A percentile compares a stretch with the other conserved stretches of the same genome.
Conservation (phyloP, 2,329 filamentous ascomycete genomes). For the Aspergillus spinulosporus region DNA sequence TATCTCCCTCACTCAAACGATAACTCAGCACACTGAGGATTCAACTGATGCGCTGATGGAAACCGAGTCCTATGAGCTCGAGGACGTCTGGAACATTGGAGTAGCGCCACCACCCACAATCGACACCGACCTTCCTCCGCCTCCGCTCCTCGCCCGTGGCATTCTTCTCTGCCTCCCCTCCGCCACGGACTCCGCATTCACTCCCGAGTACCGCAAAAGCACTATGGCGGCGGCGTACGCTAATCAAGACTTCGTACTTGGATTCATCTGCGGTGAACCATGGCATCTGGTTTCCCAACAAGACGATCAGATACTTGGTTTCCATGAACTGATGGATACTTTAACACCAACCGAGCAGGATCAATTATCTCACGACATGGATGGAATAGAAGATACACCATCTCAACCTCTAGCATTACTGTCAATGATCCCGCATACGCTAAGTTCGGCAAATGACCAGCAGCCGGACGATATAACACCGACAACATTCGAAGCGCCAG, state of each 20-base stretch:
- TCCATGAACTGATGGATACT: constrained; percentile 17
- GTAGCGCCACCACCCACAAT: constrained; percentile 23
- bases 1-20: constrained; percentile 45
- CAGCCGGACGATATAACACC: constrained; percentile 12
- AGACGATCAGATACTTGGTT: constrained; percentile 31
- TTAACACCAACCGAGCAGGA: constrained; percentile 18
- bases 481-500: constrained; percentile 4
- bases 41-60: constrained; percentile 23
- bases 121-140: constrained; percentile 28
- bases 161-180: constrained; percentile 40
- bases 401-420: constrained; percentile 20
- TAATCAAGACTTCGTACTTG: constrained; percentile 44
- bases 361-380: constrained; percentile 16
- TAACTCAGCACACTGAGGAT: constrained; percentile 38
- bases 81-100: constrained; percentile 14
- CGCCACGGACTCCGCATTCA: constrained; percentile 32
- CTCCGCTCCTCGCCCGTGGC: constrained; percentile 40
- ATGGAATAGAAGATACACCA: constrained; percentile 18
- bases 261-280: constrained; percentile 38
- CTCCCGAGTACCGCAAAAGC: constrained; percentile 35
- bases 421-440: constrained; percentile 20
- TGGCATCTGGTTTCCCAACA: constrained; percentile 36
- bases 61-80: constrained; percentile 13
- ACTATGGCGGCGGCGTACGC: constrained; percentile 40
- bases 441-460: constrained; percentile 16